Evolutionary conservation across 495 filamentous ascomycete species (phyloP).

Genomic region (Glutinoglossum americanum): DNA sequence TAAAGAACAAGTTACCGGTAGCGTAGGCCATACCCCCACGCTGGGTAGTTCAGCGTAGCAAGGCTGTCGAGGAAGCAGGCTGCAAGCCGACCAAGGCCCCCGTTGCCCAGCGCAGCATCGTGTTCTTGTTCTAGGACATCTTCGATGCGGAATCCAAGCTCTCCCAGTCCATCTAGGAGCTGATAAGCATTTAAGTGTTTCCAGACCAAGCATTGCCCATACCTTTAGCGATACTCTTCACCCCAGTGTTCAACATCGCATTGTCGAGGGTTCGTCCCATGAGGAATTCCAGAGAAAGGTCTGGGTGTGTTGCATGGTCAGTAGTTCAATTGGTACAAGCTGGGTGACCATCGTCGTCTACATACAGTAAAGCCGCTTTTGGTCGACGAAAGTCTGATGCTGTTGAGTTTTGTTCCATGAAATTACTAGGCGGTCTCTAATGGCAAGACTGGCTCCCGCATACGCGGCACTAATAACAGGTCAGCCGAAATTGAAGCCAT

Average conservation of each 20-base stretch:
- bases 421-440: conserved; percentile 79
- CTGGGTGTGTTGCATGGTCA: conserved; percentile 12
- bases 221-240: conserved; percentile 71
- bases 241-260: conserved; percentile 86
- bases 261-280: conserved; percentile 95
- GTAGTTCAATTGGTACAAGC: not conserved
- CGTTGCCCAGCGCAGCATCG: conserved; percentile 90
- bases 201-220: conserved; percentile 3
- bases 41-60: conserved; percentile 81
- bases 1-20: conserved; percentile 98
- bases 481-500: not conserved
- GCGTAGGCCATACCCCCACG: conserved; percentile 89
- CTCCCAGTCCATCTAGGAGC: conserved; percentile 46
- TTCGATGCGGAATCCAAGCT: conserved; percentile 91
- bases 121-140: conserved; percentile 90
- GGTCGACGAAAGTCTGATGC: conserved; percentile 70
- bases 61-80: conserved; percentile 94
- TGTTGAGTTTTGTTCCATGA: conserved; percentile 98
- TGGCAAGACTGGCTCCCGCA: conserved; percentile 69
- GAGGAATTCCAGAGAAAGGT: conserved; percentile 86
- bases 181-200: not conserved
- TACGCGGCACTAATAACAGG: conserved; percentile 47
- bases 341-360: not conserved
- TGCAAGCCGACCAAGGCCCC: conserved; percentile 81
- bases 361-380: conserved; percentile 80